Evolutionary conservation across 1,139 yeast species (phyloP), one percentile per base, ranked within the genome.

Genomic region (Meyerozyma sp.): DNA sequence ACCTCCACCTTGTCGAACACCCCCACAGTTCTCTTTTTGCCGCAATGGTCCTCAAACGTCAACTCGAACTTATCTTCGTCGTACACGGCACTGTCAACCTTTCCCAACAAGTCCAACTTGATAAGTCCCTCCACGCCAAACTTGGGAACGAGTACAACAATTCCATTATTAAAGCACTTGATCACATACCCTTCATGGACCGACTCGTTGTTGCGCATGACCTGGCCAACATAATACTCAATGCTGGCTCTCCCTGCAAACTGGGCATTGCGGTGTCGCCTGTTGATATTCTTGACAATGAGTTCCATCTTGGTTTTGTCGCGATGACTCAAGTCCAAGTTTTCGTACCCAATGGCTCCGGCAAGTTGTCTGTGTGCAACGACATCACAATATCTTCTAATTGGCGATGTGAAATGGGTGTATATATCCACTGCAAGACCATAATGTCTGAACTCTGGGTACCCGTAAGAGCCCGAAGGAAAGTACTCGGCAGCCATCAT

Each of bases 401-500:
- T 94, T 11, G 99, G 99, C 1, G 98, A 90, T 1, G 99, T 94
- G 72, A 91, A 94, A 75, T 94, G 99, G 0, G 99, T 94, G 65
- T 94, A 94, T 40, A 94, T 94, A 56, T 90, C 97, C 43, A 93
- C 91, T 1, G 99, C 99, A 48, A 94, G 75, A 61, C 99, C 99
- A 65, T 94, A 94, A 73, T 94, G 99, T 49, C 84, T 82, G 68
- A 89, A 94, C 52, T 94, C 98, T n/a, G 95, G 82, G 57, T 88
- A 88, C 7, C 95, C 88, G 57, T 76, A 88, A 13, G 86, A 81
- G n/a, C 99, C 98, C 0, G 96, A 80, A 7, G 95, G 83, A 71
- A 94, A 94, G 62, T 94, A 94, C 58, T 93, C 98, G 1, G 99
- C 99, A 2, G 98, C 96, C 86, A 90, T 88, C 98, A 94, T 94